Conservation (phyloP, 805 yeast species). For the Lipomyces spencermartinsiae region DNA sequence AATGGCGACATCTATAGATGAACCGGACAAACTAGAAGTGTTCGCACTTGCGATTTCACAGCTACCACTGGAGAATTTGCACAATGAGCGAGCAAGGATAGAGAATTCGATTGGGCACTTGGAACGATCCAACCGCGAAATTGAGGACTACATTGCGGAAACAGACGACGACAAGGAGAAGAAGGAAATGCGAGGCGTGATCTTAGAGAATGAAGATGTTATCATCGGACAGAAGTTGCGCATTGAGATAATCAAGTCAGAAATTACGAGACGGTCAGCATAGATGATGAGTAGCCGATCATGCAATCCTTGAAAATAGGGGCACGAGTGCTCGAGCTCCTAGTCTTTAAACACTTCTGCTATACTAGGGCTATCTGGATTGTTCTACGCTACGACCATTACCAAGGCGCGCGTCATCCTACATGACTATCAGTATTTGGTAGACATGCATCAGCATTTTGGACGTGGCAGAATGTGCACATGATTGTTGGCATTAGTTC, state of each 20-base stretch:
- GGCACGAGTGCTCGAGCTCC: background rate
- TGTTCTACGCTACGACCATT: background rate
- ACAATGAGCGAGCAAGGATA: constrained; percentile 40
- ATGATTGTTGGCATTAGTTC: background rate
- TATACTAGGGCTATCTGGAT: background rate
- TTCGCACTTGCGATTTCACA: constrained; percentile 28
- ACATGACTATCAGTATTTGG: background rate
- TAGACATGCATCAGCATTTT: background rate
- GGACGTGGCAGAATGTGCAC: background rate
- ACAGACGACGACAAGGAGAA: constrained; percentile 31
- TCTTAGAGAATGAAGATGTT: constrained; percentile 33
- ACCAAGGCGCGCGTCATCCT: background rate
- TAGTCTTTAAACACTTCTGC: background rate
- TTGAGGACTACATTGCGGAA: constrained; percentile 36
- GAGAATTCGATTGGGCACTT: constrained; percentile 44
- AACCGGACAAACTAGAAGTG: constrained; percentile 11
- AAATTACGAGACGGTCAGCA: constrained; percentile 10
- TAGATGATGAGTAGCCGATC: background rate
- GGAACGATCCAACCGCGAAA: constrained; percentile 42
- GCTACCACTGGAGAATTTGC: constrained; percentile 32
- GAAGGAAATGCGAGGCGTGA: constrained; percentile 26
- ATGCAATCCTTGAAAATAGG: background rate
- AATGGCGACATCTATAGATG: background rate
- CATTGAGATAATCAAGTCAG: constrained; percentile 16
- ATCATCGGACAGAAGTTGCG: constrained; percentile 25